Evolutionary conservation across 2,329 filamentous ascomycete genomes (phyloP).

Genomic region (Diaporthe humulicola): DNA sequence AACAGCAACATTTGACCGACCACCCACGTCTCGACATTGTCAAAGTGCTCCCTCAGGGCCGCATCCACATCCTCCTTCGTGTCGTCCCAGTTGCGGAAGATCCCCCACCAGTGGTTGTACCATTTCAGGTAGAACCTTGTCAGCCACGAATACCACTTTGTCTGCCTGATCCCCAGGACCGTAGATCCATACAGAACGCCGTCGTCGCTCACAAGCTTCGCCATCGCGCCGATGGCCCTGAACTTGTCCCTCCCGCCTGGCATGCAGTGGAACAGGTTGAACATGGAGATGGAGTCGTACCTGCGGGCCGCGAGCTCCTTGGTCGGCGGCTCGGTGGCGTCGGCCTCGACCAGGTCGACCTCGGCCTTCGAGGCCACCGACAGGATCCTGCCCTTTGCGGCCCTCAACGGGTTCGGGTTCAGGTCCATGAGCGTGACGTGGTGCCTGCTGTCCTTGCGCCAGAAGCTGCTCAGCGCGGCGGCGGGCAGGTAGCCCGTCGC

Average conservation of each 20-base stretch:
- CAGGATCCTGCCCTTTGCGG: conserved; percentile 46
- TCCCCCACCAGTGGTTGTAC: conserved; percentile 50
- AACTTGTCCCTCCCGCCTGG: conserved; percentile 50
- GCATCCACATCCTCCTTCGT: conserved; percentile 49
- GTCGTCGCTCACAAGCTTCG: conserved; percentile 48
- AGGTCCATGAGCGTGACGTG: conserved; percentile 54
- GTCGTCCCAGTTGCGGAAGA: conserved; percentile 57
- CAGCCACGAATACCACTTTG: conserved; percentile 44
- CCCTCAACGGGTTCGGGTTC: conserved; percentile 49
- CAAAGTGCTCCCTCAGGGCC: conserved; percentile 52
- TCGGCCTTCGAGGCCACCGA: conserved; percentile 41
- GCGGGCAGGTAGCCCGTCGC: conserved; percentile 55
- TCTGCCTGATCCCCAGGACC: conserved; percentile 48
- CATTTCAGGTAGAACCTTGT: conserved; percentile 45
- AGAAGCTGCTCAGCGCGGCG: conserved; percentile 43
- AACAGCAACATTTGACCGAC: conserved; percentile 56
- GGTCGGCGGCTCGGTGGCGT: conserved; percentile 52
- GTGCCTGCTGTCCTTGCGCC: conserved; percentile 42
- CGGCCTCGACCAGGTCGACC: conserved; percentile 50
- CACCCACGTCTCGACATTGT: conserved; percentile 54
- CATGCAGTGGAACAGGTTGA: conserved; percentile 59
- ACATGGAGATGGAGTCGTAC: conserved; percentile 59
- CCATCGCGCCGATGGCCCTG: conserved; percentile 49
- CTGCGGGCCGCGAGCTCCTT: conserved; percentile 42
- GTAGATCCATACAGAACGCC: conserved; percentile 56